phyloP scores from a whole-genome alignment of 139 green algal genomes.

The Tetradesmus obliquus region DNA sequence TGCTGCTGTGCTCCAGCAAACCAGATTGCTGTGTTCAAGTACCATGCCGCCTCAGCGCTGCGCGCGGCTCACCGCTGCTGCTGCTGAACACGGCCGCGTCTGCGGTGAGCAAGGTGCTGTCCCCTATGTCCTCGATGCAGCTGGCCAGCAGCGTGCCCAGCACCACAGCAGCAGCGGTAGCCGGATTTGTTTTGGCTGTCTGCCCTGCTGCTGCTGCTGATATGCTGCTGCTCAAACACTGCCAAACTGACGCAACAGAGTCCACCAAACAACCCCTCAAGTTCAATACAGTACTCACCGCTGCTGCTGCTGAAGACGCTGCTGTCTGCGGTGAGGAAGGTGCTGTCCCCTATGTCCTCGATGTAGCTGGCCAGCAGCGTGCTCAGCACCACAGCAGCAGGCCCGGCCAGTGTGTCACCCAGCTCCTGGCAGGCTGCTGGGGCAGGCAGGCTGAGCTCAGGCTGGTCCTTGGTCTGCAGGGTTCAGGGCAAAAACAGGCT shows the following conservation, averaged over 20 bases:
- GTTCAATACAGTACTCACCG: neutral
- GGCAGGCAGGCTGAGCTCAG: slow-evolving; percentile 12
- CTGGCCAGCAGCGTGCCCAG: slow-evolving; percentile 41
- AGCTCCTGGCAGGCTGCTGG: slow-evolving; percentile 22
- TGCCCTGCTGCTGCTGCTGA: slow-evolving; percentile 27
- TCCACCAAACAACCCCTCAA: no score
- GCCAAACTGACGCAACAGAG: no score
- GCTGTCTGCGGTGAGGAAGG: slow-evolving; percentile 38
- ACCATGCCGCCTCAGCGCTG: neutral
- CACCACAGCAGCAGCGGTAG: slow-evolving; percentile 33
- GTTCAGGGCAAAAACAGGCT: no score
- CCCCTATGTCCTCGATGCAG: slow-evolving; percentile 14
- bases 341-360: slow-evolving; percentile 8
- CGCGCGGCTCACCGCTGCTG: neutral
- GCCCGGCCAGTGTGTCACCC: slow-evolving; percentile 14
- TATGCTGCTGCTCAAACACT: no score
- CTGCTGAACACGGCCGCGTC: slow-evolving; percentile 24
- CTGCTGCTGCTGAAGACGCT: slow-evolving; percentile 28
- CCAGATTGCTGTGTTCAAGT: no score
- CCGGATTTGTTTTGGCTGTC: neutral
- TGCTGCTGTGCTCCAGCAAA: no score
- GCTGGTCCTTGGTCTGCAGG: slow-evolving; percentile 32
- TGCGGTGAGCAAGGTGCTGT: slow-evolving; percentile 38
- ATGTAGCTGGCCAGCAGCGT: slow-evolving; percentile 42
- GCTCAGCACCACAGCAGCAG: slow-evolving; percentile 43